These are phyloP conservation scores for Nannochloris sp. DNA, from an alignment of 139 green algal genomes.

Conservation along the genomic window DNA sequence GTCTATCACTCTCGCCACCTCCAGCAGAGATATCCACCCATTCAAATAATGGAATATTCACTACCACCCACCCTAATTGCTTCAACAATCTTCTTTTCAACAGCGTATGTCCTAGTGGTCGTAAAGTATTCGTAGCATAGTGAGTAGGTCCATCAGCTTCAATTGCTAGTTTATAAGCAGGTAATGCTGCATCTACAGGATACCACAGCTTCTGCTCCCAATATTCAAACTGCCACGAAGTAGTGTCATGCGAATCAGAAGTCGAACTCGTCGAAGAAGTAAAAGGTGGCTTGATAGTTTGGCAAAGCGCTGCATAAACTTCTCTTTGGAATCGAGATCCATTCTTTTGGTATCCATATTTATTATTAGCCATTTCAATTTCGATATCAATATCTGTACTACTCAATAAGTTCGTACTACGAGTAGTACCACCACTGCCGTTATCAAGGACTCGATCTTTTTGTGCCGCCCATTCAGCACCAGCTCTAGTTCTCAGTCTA, in stretches of 20 bases:
- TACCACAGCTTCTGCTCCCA: neutral
- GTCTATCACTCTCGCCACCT: too few species aligned
- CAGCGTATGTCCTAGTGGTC: neutral
- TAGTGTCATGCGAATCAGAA: too few species aligned
- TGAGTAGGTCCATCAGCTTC: constrained; percentile 15
- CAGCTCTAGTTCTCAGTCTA: neutral
- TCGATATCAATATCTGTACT: neutral
- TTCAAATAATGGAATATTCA: constrained; percentile 5
- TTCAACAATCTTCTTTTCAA: constrained; percentile 7
- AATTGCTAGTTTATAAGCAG: neutral
- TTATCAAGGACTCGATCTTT: neutral
- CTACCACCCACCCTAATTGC: constrained; percentile 1
- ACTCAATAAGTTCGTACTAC: neutral
- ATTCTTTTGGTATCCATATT: too few species aligned
- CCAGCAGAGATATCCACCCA: too few species aligned
- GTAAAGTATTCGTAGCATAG: neutral
- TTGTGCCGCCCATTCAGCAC: neutral
- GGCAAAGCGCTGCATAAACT: neutral
- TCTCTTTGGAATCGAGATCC: constrained; percentile 2
- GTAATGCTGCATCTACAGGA: constrained; percentile 6
- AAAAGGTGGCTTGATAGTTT: too few species aligned
- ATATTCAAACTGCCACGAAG: neutral
- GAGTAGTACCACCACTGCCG: neutral
- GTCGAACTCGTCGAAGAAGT: too few species aligned
- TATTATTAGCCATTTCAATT: neutral